A percentile compares a stretch with the other conserved stretches of the same genome.
Conservation (phyloP, 2,329 filamentous ascomycete species). For the Hypoxylon sp. region DNA sequence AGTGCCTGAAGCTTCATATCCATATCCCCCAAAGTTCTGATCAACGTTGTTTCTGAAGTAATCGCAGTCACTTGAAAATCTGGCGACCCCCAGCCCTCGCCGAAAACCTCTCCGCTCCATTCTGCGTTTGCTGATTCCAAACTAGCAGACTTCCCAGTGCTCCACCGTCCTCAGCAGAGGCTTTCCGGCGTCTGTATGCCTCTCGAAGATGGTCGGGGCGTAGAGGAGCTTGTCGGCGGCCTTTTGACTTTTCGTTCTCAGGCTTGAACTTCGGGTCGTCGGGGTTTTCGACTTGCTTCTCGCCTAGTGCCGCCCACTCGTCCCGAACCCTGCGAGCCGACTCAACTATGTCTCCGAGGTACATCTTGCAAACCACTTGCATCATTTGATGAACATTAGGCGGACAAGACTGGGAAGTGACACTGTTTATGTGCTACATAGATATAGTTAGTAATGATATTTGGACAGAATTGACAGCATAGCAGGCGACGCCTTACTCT, state of each 20-base stretch:
- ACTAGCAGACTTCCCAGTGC: conserved; percentile 70
- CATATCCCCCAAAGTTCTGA: neutral
- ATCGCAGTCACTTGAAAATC: conserved; percentile 64
- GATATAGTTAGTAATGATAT: conserved; percentile 31
- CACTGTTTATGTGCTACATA: conserved; percentile 79
- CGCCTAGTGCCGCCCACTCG: conserved; percentile 76
- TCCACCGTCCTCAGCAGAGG: conserved; percentile 73
- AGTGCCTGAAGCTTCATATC: neutral
- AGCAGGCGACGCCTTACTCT: conserved; percentile 63
- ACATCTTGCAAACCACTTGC: conserved; percentile 81
- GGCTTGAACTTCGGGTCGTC: conserved; percentile 55
- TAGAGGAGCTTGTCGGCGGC: conserved; percentile 69
- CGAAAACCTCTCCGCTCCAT: conserved; percentile 73
- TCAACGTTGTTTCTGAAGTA: neutral
- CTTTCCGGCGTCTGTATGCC: conserved; percentile 77
- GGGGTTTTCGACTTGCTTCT: conserved; percentile 69
- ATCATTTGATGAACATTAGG: conserved; percentile 82
- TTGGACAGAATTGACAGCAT: neutral
- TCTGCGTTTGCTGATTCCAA: conserved; percentile 73
- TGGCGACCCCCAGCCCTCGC: conserved; percentile 66
- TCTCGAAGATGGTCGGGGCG: conserved; percentile 83
- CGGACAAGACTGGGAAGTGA: conserved; percentile 83
- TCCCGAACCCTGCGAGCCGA: conserved; percentile 77
- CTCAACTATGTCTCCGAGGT: conserved; percentile 82
- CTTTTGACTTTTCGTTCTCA: conserved; percentile 55